Conservation (phyloP, 345 rosid species). For the Toxicodendron radicans region DNA sequence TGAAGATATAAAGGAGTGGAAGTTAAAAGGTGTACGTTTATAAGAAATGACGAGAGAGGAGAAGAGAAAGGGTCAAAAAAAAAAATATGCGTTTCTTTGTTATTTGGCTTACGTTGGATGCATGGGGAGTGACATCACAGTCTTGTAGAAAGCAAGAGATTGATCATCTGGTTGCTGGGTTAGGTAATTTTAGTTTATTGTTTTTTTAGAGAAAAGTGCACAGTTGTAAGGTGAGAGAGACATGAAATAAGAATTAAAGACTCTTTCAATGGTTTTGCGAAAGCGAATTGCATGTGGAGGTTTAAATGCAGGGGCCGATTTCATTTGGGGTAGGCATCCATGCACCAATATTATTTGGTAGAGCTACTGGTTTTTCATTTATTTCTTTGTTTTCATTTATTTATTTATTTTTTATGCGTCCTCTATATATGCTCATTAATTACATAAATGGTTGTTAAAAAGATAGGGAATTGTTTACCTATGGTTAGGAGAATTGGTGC, state of each 20-base stretch:
- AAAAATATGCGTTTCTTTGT: background rate
- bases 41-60: background rate
- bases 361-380: background rate
- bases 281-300: slow-evolving; percentile 44
- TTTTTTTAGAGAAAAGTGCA: background rate
- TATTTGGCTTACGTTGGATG: slow-evolving; percentile 10
- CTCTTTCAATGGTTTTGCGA: slow-evolving; percentile 24
- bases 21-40: background rate
- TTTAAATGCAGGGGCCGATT: slow-evolving; percentile 32
- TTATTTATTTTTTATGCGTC: too few species aligned
- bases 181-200: slow-evolving; percentile 10
- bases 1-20: background rate
- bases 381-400: background rate
- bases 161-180: background rate
- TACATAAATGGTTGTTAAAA: background rate
- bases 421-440: background rate
- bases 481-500: background rate
- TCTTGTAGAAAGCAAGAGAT: background rate
- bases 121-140: background rate
- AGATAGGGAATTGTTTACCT: background rate
- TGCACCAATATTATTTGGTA: background rate
- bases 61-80: background rate
- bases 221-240: slow-evolving; percentile 1
- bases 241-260: slow-evolving; percentile 4
- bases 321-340: background rate